Base-by-base conservation (phyloP, 2,329 filamentous ascomycete species). In the Chrysoporthe deuterocubensis region DNA sequence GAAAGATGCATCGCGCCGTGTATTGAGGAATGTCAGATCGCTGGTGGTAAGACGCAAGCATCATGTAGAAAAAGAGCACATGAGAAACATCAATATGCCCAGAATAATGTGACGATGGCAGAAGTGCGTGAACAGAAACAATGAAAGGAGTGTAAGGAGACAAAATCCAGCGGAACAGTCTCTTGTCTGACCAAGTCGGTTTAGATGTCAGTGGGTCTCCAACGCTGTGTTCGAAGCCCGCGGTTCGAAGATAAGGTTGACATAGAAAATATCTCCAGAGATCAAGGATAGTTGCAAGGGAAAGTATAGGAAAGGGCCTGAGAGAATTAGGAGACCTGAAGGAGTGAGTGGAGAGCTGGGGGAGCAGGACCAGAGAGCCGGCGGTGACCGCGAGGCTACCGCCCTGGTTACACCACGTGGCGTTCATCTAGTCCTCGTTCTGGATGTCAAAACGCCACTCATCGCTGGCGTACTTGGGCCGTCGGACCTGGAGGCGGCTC, bases 391-490 rank as follows among this genome's bases (percentile, higher is more conserved):
- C 40, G 48, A 60, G 48, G 54, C 32, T 44, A 13, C 60, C 37
- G 37, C n/a, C 26, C 11, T 43, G 37, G 18, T 18, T 11, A 32
- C 13, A 34, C 14, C 21, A 32, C 42, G 52, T 18, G 34, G 44
- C 37, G 42, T 13, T n/a, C 34, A 26, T 18, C 50, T 56, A 59
- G 9, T 42, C 43, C 3, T 57, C 67, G 46, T 59, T 44, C 11
- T 69, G 64, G 37, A 63, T n/a, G 32, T 69, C 64, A 34, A 67
- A 69, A 21, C 50, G 62, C 67, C 67, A 69, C 21, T 69, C 64
- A 32, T 69, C 67, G 43, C 67, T 69, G 54, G 67, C 67, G 42
- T 69, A 69, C 61, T 67, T 69, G 14, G 64, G 67, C 7, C 64
- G 40, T 8, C 64, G 61, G 32, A 64, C 11, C 32, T 46, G 62